phyloP scores from a whole-genome alignment of 2,329 filamentous ascomycete genomes.

The Fusarium bulbicola region DNA sequence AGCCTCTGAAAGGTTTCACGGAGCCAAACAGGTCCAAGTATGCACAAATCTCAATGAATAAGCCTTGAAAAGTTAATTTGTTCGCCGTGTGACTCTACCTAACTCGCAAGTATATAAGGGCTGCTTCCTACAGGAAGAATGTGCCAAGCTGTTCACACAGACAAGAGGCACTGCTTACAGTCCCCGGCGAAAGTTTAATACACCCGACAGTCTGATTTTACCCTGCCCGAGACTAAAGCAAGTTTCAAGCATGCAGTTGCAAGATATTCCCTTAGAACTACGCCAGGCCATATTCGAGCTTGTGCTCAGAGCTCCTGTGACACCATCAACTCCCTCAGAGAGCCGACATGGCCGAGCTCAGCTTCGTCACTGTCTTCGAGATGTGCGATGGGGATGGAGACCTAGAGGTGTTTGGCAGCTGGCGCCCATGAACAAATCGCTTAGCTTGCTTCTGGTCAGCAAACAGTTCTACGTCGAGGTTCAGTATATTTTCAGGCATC shows the following conservation, averaged over 20 bases:
- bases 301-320: neutral
- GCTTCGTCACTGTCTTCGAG: neutral
- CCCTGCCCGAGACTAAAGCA: neutral
- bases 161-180: neutral
- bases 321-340: neutral
- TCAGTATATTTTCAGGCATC: neutral
- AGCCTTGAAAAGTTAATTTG: neutral
- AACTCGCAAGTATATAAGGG: neutral
- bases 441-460: neutral
- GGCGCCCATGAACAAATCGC: neutral
- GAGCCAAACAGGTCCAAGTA: neutral
- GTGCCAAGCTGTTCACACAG: neutral
- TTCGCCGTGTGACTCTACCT: neutral
- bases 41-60: neutral
- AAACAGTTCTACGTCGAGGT: neutral
- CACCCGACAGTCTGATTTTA: rapidly evolving
- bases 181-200: neutral
- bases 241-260: neutral
- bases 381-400: neutral
- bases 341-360: neutral
- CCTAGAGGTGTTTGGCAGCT: neutral
- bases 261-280: neutral
- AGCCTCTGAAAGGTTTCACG: rapidly evolving
- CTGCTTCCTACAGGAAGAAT: neutral
- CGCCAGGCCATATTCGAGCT: neutral